Percentiles rank a stretch among this genome's conserved stretches.
Evolutionary conservation across 2,329 filamentous ascomycete species (phyloP).

Genomic region (Cytospora mali): DNA sequence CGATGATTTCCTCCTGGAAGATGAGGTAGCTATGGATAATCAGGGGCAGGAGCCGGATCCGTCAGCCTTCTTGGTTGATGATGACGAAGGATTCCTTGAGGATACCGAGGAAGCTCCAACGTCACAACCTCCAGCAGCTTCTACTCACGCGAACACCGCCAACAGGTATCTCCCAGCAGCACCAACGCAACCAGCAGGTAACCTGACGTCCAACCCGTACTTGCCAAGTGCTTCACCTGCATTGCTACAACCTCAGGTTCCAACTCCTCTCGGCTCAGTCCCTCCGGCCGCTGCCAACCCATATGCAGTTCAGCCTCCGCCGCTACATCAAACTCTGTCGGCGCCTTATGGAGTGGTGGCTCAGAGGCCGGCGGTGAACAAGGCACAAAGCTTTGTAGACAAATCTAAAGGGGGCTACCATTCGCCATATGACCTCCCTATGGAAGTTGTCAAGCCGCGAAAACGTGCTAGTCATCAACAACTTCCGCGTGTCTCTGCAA

Average conservation of each 20-base stretch:
- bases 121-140: slow-evolving; percentile 31
- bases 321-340: slow-evolving; percentile 34
- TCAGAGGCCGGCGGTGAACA: slow-evolving; percentile 50
- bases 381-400: slow-evolving; percentile 82
- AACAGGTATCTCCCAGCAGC: slow-evolving; percentile 40
- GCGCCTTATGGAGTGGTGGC: slow-evolving; percentile 43
- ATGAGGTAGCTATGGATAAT: slow-evolving; percentile 49
- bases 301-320: slow-evolving; percentile 31
- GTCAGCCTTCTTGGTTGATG: slow-evolving; percentile 73
- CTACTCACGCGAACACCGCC: slow-evolving; percentile 33
- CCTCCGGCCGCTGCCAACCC: slow-evolving; percentile 24
- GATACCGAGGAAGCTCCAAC: slow-evolving; percentile 56
- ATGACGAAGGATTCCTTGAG: slow-evolving; percentile 83
- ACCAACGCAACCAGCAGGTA: slow-evolving; percentile 32
- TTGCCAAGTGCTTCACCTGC: slow-evolving; percentile 28
- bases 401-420: slow-evolving; percentile 90
- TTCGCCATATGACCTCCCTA: slow-evolving; percentile 93
- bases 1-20: slow-evolving; percentile 59
- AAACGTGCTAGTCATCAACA: slow-evolving; percentile 65
- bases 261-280: slow-evolving; percentile 26
- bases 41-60: slow-evolving; percentile 55
- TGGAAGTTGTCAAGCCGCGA: slow-evolving; percentile 77
- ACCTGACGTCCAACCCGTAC: slow-evolving; percentile 34
- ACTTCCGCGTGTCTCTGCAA: slow-evolving; percentile 42
- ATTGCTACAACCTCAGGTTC: slow-evolving; percentile 28